Conservation (phyloP, 2,329 filamentous ascomycete species). For the Penicillium sp. region DNA sequence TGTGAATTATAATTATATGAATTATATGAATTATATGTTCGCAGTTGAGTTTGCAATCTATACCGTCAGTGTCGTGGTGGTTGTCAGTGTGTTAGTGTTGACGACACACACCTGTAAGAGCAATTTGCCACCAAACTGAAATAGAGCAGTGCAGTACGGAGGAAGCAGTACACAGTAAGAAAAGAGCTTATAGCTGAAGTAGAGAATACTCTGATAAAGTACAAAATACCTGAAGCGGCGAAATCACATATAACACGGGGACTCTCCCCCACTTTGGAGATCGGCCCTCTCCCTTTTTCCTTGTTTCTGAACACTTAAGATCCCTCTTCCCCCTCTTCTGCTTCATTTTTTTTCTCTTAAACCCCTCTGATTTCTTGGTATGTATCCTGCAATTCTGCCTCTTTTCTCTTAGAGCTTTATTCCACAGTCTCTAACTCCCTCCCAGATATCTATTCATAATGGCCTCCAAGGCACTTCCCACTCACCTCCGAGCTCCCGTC, state of each 20-base stretch:
- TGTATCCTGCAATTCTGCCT: neutral
- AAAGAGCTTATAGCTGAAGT: neutral
- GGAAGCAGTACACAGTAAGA: neutral
- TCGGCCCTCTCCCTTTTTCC: neutral
- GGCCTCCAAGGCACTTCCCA: constrained; percentile 76
- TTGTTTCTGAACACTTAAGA: constrained; percentile 1
- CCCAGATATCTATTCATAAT: constrained; percentile 49
- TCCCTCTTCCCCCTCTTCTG: constrained; percentile 12
- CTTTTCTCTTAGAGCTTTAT: neutral
- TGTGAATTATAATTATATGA: too few relatives aligned
- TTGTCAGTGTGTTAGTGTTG: neutral
- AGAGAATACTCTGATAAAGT: too few relatives aligned
- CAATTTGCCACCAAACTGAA: neutral
- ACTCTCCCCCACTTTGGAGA: neutral
- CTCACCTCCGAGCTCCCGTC: constrained; percentile 72
- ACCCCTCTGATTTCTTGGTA: neutral
- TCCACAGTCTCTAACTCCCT: constrained; percentile 1
- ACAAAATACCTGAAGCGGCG: neutral
- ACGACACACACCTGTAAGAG: neutral
- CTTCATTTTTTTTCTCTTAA: neutral
- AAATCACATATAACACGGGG: neutral
- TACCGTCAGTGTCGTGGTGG: too few relatives aligned
- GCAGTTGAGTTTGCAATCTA: neutral
- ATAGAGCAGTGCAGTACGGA: neutral
- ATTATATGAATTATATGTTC: neutral